Conservation (phyloP, 1,139 yeast species). For the Yamadazyma membranifaciens region DNA sequence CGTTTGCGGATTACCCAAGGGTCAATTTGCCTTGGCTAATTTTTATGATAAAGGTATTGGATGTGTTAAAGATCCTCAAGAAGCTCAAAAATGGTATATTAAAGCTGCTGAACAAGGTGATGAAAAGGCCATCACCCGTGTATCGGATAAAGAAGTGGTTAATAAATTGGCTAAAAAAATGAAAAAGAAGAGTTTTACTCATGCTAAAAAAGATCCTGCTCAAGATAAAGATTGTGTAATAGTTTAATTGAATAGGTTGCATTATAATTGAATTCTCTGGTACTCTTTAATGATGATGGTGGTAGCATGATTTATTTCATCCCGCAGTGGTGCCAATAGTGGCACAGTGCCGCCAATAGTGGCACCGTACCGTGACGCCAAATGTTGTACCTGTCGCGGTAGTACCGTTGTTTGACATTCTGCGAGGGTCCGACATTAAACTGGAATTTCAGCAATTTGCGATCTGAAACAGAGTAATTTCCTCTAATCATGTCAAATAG, state of each 20-base stretch:
- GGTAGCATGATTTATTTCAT: too few relatives aligned
- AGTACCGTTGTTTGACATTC: too few relatives aligned
- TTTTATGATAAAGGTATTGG: conserved; percentile 90
- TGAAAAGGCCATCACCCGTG: conserved; percentile 52
- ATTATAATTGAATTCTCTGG: background rate
- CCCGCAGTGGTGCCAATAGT: too few relatives aligned
- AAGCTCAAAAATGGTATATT: conserved; percentile 73
- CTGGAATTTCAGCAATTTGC: too few relatives aligned
- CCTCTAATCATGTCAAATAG: conserved; percentile 57
- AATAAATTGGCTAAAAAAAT: conserved; percentile 29
- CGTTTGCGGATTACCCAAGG: conserved; percentile 67
- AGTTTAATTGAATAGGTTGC: conserved; percentile 20
- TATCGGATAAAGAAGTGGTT: conserved; percentile 33
- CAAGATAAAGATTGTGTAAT: conserved; percentile 47
- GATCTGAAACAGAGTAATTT: too few relatives aligned
- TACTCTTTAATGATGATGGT: too few relatives aligned
- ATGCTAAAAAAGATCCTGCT: conserved; percentile 15
- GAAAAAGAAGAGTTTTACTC: conserved; percentile 21
- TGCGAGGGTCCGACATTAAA: too few relatives aligned
- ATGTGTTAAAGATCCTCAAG: conserved; percentile 54
- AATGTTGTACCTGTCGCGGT: too few relatives aligned
- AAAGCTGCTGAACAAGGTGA: conserved; percentile 76
- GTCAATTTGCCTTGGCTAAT: conserved; percentile 83
- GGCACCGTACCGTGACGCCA: too few relatives aligned
- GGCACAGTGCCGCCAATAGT: too few relatives aligned